These are phyloP conservation scores for Trichophyton equinum DNA, from an alignment of 2,329 filamentous ascomycete genomes.

Conservation along the genomic window DNA sequence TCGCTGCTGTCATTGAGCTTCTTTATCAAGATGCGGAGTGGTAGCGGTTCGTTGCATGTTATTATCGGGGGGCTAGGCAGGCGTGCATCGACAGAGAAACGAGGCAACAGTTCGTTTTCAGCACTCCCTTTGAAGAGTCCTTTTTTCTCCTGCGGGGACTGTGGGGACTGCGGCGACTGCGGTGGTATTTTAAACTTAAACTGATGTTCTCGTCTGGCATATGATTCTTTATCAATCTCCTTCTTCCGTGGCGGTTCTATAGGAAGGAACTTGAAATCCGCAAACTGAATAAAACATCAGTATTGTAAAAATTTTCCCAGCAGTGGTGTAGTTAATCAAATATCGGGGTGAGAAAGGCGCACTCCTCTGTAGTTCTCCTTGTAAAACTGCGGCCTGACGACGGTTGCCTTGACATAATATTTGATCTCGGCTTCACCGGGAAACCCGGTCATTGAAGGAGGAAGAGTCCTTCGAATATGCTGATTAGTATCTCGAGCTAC, in stretches of 20 bases:
- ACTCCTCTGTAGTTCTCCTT: slow-evolving; percentile 69
- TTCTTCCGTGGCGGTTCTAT: slow-evolving; percentile 73
- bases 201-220: slow-evolving; percentile 59
- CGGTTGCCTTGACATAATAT: slow-evolving; percentile 92
- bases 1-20: slow-evolving; percentile 59
- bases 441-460: slow-evolving; percentile 78
- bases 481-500: slow-evolving; percentile 33
- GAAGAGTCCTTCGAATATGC: slow-evolving; percentile 76
- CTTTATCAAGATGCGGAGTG: slow-evolving; percentile 65
- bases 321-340: background rate
- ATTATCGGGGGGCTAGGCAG: slow-evolving; percentile 78
- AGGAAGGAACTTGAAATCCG: slow-evolving; percentile 73
- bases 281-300: slow-evolving; percentile 21
- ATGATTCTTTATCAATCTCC: slow-evolving; percentile 61
- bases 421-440: slow-evolving; percentile 77
- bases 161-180: slow-evolving; percentile 8
- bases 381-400: slow-evolving; percentile 75
- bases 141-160: slow-evolving; percentile 33
- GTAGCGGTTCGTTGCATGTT: slow-evolving; percentile 77
- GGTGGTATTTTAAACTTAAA: slow-evolving; percentile 30
- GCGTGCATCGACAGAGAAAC: slow-evolving; percentile 67
- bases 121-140: slow-evolving; percentile 45
- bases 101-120: slow-evolving; percentile 30
- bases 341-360: slow-evolving; percentile 12
- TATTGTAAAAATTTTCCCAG: slow-evolving; percentile 7